phyloP scores from a whole-genome alignment of 768 basidiomycete species.

The Lactarius tabidus region DNA sequence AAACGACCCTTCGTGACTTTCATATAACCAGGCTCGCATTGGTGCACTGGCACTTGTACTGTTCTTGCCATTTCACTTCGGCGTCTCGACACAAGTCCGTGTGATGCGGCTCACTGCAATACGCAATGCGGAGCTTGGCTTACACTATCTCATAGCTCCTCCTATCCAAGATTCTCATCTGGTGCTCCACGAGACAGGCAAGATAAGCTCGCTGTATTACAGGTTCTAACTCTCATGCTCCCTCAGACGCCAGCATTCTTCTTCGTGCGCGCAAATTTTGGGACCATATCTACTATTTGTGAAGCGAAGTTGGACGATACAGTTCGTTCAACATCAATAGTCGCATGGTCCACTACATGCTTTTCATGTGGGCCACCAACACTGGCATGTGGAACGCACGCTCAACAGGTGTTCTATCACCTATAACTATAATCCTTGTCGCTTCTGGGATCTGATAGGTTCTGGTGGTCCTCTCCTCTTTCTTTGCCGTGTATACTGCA shows the following conservation, averaged over 20 bases:
- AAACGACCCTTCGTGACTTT: no score
- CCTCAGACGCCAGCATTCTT: conserved; percentile 84
- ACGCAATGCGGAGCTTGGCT: conserved; percentile 92
- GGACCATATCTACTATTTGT: conserved; percentile 62
- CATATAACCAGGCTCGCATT: no score
- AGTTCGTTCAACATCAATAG: conserved; percentile 79
- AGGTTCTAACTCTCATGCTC: conserved; percentile 5
- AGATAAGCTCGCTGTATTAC: conserved; percentile 47
- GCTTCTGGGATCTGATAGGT: conserved; percentile 17
- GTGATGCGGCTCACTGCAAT: conserved; percentile 81
- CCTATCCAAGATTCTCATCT: conserved; percentile 53
- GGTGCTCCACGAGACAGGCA: conserved; percentile 54
- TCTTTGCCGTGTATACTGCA: conserved; percentile 90
- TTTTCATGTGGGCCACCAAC: conserved; percentile 80
- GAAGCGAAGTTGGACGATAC: conserved; percentile 83
- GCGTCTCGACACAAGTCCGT: no score
- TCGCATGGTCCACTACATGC: conserved; percentile 86
- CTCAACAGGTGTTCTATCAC: conserved; percentile 63
- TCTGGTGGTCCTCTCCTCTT: conserved; percentile 88
- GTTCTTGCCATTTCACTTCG: no score
- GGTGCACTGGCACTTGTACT: no score
- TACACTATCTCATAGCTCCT: conserved; percentile 82
- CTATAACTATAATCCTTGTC: background rate
- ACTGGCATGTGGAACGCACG: conserved; percentile 96
- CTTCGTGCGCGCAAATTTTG: conserved; percentile 76